These are phyloP conservation scores for Claviceps humidiphila DNA, from an alignment of 2,329 filamentous ascomycete genomes.

Conservation along the genomic window DNA sequence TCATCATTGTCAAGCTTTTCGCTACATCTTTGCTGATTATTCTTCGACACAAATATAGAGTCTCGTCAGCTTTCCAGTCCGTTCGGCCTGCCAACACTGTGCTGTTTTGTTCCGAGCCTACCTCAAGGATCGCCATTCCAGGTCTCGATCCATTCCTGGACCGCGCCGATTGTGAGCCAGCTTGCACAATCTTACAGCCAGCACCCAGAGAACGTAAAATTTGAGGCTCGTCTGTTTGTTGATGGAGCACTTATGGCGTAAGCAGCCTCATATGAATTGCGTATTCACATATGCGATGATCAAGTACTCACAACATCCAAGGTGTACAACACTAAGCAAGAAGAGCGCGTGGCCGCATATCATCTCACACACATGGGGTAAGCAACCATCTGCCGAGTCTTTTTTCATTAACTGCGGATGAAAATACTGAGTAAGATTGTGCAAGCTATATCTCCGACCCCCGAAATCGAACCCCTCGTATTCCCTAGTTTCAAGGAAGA, in stretches of 20 bases:
- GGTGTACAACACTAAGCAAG: conserved; percentile 41
- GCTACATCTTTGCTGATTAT: background rate
- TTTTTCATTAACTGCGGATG: conserved; percentile 8
- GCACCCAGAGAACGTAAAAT: conserved; percentile 41
- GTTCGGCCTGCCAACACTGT: conserved; percentile 49
- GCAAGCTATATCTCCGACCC: conserved; percentile 39
- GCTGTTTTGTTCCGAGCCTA: conserved; percentile 58
- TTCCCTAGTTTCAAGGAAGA: conserved; percentile 64
- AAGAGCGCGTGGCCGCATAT: conserved; percentile 37
- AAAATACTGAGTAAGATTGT: background rate
- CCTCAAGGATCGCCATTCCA: conserved; percentile 45
- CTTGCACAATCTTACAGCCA: conserved; percentile 43
- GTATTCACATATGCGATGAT: too few relatives aligned
- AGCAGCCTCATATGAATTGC: background rate
- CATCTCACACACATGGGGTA: conserved; percentile 32
- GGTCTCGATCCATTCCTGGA: conserved; percentile 66
- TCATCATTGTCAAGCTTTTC: background rate
- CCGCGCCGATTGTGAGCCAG: conserved; percentile 43
- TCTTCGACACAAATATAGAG: conserved; percentile 23
- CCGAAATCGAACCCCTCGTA: conserved; percentile 45
- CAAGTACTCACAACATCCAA: conserved; percentile 15
- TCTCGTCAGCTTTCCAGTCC: conserved; percentile 36
- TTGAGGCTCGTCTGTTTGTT: conserved; percentile 54
- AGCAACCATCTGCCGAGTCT: conserved; percentile 3
- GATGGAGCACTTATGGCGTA: conserved; percentile 55